These are phyloP conservation scores for Scenedesmus sp. DNA, from an alignment of 163 green algal genomes.

Conservation along the genomic window DNA sequence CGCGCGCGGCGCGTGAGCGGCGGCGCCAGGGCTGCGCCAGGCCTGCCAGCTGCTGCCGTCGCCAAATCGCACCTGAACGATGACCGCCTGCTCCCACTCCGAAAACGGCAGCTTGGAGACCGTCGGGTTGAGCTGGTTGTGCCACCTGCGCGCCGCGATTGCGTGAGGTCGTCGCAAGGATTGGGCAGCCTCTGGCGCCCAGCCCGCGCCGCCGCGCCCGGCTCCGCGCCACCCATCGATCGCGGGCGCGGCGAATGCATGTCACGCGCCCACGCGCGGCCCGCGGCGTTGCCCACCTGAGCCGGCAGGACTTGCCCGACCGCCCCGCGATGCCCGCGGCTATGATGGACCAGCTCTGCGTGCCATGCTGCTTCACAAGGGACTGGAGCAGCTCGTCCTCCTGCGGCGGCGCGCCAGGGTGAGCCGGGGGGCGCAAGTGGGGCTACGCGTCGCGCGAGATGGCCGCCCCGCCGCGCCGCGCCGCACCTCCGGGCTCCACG, in stretches of 20 bases:
- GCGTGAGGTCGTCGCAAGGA: too few species aligned
- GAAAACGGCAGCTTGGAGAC: conserved; percentile 85
- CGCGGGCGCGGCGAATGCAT: too few species aligned
- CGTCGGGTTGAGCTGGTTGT: conserved; percentile 91
- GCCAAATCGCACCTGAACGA: conserved; percentile 63
- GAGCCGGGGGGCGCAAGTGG: conserved; percentile 23
- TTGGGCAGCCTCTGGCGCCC: too few species aligned
- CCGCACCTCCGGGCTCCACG: conserved; percentile 40
- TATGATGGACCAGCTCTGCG: conserved; percentile 58
- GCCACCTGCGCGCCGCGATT: conserved; percentile 79
- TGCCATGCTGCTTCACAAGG: conserved; percentile 55
- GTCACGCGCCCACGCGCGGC: too few species aligned
- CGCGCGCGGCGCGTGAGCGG: not conserved
- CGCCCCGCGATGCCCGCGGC: conserved; percentile 54
- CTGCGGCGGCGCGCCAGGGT: conserved; percentile 23
- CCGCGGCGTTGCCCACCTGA: conserved; percentile 28
- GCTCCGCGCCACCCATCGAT: too few species aligned
- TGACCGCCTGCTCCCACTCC: conserved; percentile 76
- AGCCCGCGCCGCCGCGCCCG: not conserved
- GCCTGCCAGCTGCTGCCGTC: too few species aligned
- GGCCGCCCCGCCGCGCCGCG: not conserved
- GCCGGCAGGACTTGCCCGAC: conserved; percentile 53
- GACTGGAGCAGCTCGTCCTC: conserved; percentile 19
- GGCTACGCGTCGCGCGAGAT: not conserved
- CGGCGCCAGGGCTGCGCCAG: not conserved